phyloP scores from a whole-genome alignment of 345 rosid species.

The Triadica sebifera region DNA sequence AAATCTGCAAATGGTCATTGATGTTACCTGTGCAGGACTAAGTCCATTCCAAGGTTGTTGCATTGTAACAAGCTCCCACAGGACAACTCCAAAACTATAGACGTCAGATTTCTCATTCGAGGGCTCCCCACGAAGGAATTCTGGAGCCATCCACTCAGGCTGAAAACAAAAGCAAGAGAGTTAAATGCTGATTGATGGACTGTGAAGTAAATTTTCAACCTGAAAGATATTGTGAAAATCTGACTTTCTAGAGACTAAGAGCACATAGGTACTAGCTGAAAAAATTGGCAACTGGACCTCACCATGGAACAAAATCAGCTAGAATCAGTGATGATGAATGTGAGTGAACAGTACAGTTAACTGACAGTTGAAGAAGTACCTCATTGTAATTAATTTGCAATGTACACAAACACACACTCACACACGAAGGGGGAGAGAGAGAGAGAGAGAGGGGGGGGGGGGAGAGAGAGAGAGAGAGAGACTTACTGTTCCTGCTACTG shows the following conservation, averaged over 20 bases:
- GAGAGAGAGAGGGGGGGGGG: no score
- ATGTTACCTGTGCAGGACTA: constrained; percentile 82
- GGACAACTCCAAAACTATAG: constrained; percentile 83
- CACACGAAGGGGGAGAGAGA: background rate
- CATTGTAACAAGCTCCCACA: constrained; percentile 89
- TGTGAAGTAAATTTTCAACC: constrained; percentile 28
- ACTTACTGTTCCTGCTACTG: constrained; percentile 96
- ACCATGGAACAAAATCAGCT: background rate
- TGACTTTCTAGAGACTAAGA: constrained; percentile 17
- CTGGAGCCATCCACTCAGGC: constrained; percentile 99
- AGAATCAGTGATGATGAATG: background rate
- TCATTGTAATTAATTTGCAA: background rate
- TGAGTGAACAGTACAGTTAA: background rate
- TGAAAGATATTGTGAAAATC: constrained; percentile 24
- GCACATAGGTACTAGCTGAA: background rate
- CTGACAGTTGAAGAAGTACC: background rate
- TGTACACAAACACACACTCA: background rate
- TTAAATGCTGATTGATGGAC: constrained; percentile 43
- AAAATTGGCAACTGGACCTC: background rate
- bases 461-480: constrained; percentile 22
- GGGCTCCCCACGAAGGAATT: constrained; percentile 96
- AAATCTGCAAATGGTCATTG: background rate
- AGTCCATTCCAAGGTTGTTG: constrained; percentile 97
- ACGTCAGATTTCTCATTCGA: constrained; percentile 96
- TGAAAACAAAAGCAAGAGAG: constrained; percentile 50